Evolutionary conservation across 169 alveolate species (phyloP).

Genomic region (Cytauxzoon felis): DNA sequence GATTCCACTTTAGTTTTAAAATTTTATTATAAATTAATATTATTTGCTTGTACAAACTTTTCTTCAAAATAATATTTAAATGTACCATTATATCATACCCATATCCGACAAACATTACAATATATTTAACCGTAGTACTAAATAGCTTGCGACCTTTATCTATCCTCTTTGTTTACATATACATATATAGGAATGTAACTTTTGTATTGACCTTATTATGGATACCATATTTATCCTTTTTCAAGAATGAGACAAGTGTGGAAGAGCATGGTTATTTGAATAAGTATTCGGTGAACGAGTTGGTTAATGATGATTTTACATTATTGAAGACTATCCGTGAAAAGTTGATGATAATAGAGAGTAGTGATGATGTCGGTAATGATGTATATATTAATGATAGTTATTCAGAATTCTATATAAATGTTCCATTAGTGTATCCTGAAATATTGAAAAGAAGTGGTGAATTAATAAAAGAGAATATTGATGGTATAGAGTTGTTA

Average conservation of each 20-base stretch:
- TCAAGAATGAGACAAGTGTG: constrained; percentile 26
- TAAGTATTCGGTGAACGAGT: constrained; percentile 24
- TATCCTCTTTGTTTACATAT: too few relatives aligned
- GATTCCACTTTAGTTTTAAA: too few relatives aligned
- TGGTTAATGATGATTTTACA: not conserved
- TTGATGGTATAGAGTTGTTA: constrained; percentile 16
- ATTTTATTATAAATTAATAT: too few relatives aligned
- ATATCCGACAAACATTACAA: too few relatives aligned
- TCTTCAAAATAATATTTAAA: too few relatives aligned
- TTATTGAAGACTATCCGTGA: constrained; percentile 20
- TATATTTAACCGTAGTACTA: too few relatives aligned
- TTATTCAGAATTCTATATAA: not conserved
- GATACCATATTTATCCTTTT: constrained; percentile 4
- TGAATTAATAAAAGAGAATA: not conserved
- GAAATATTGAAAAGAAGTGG: constrained; percentile 12
- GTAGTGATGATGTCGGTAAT: not conserved
- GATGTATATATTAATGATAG: not conserved
- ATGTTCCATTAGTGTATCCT: constrained; percentile 21
- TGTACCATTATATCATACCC: too few relatives aligned
- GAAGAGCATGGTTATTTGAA: constrained; percentile 47
- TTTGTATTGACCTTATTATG: constrained; percentile 21
- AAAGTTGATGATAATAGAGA: not conserved
- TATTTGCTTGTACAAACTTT: too few relatives aligned
- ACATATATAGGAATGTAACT: constrained; percentile 30
- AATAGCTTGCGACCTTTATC: too few relatives aligned